Conservation (phyloP, 225 moss, liverwort and hornwort genomes). For the Bryum argenteum region DNA sequence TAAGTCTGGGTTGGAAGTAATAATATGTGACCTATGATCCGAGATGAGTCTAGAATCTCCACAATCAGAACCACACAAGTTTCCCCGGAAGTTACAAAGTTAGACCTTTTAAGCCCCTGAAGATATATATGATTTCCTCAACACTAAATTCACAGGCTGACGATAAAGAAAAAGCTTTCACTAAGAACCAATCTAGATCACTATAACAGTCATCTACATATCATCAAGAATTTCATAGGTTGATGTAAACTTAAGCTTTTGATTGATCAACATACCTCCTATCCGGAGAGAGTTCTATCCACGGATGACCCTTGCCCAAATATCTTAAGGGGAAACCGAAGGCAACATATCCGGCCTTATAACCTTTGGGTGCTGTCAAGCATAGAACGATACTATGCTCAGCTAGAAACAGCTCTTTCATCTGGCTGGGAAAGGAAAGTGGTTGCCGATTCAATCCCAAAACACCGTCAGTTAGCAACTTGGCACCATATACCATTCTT, state of each 20-base stretch:
- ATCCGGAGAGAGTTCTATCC: slow-evolving; percentile 34
- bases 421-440: slow-evolving; percentile 45
- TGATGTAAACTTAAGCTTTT: background rate
- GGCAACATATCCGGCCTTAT: slow-evolving; percentile 37
- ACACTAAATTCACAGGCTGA: background rate
- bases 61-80: background rate
- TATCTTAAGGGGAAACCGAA: slow-evolving; percentile 42
- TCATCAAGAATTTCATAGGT: background rate
- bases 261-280: slow-evolving; percentile 28
- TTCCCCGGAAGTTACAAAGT: background rate
- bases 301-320: slow-evolving; percentile 24
- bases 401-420: slow-evolving; percentile 27
- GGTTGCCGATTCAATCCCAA: slow-evolving; percentile 42
- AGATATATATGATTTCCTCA: background rate
- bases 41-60: background rate
- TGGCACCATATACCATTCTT: slow-evolving; percentile 8
- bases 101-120: background rate
- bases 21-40: background rate
- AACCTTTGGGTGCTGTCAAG: slow-evolving; percentile 31
- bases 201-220: no score
- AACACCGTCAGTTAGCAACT: slow-evolving; percentile 43
- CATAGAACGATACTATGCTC: slow-evolving; percentile 39
- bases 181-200: background rate
- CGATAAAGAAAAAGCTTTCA: background rate
- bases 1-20: background rate